These are phyloP conservation scores for Suillus alpinus DNA, from an alignment of 768 basidiomycete genomes.

Conservation along the genomic window DNA sequence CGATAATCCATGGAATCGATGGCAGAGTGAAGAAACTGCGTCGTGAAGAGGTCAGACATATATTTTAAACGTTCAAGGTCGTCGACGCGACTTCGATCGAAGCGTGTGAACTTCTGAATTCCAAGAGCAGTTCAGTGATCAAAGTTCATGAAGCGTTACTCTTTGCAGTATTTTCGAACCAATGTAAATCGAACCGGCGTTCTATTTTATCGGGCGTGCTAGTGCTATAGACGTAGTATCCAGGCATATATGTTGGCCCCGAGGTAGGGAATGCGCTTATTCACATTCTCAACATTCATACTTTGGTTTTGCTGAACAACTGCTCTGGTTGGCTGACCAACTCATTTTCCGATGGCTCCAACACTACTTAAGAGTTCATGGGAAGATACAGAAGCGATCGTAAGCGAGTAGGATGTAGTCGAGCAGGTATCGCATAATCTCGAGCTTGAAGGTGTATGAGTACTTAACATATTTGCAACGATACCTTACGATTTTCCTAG, in stretches of 20 bases:
- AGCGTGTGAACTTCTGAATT: too few species aligned
- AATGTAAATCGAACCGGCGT: too few species aligned
- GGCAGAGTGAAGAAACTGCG: too few species aligned
- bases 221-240: neutral
- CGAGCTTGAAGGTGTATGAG: neutral
- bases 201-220: neutral
- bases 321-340: neutral
- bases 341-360: neutral
- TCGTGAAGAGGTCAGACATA: too few species aligned
- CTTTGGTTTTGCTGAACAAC: neutral
- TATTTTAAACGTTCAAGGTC: too few species aligned
- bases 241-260: neutral
- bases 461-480: neutral
- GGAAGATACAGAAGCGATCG: neutral
- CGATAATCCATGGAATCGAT: too few species aligned
- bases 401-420: neutral
- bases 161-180: neutral
- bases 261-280: neutral
- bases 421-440: neutral
- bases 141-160: neutral
- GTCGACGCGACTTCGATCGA: too few species aligned
- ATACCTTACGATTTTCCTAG: conserved; percentile 20
- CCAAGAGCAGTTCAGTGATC: too few species aligned
- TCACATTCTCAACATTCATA: neutral
- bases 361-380: neutral